These are phyloP conservation scores for Recurvomyces mirabilis DNA, from an alignment of 495 filamentous ascomycete species.

Conservation along the genomic window DNA sequence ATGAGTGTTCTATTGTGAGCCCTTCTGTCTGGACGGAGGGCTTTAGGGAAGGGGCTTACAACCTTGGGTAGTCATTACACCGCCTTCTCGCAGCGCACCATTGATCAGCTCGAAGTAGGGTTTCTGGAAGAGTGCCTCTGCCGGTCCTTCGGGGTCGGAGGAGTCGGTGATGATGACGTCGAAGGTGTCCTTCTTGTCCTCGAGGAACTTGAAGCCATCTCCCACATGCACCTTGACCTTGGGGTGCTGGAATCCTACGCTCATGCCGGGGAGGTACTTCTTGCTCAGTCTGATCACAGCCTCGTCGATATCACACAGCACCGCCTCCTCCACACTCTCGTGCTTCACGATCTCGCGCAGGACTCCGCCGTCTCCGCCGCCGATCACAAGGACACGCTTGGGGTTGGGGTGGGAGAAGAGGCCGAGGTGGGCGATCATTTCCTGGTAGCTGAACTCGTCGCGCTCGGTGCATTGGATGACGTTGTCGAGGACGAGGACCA, in stretches of 20 bases:
- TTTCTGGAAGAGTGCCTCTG: conserved; percentile 94
- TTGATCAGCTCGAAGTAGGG: conserved; percentile 91
- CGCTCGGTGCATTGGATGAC: conserved; percentile 97
- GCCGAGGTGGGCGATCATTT: conserved; percentile 99
- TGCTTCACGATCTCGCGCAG: conserved; percentile 98
- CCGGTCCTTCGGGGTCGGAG: conserved; percentile 91
- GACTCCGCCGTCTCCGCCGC: conserved; percentile 92
- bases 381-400: conserved; percentile 96
- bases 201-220: conserved; percentile 96
- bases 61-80: conserved; percentile 99
- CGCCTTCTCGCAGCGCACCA: conserved; percentile 81
- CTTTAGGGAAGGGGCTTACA: conserved; percentile 49
- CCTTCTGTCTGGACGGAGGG: neutral
- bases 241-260: conserved; percentile 82
- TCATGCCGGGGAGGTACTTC: conserved; percentile 94
- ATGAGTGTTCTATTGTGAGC: conserved; percentile 2
- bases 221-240: conserved; percentile 84
- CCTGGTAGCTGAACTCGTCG: conserved; percentile 94
- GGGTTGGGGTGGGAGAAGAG: conserved; percentile 98
- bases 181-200: conserved; percentile 84
- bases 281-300: conserved; percentile 97
- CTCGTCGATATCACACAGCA: conserved; percentile 98
- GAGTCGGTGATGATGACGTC: conserved; percentile 99
- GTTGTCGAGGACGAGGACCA: conserved; percentile 94
- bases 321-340: conserved; percentile 76